A percentile compares a stretch with the other conserved stretches of the same genome.
phyloP scores from a whole-genome alignment of 2,329 filamentous ascomycete species.

The Curvularia sp. region DNA sequence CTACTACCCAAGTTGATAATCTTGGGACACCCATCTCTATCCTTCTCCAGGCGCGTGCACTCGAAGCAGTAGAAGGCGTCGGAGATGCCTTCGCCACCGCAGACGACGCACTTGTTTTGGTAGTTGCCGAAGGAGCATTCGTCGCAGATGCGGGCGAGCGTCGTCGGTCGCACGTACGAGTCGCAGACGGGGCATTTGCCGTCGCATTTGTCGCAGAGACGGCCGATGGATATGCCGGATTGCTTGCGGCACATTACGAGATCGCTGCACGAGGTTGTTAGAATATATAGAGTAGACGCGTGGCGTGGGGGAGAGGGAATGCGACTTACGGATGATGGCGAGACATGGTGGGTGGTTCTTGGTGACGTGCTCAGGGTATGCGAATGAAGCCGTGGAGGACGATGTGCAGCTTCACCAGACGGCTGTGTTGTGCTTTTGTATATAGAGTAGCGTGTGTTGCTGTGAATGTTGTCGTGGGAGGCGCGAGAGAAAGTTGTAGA shows the following conservation, averaged over 20 bases:
- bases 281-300: not conserved
- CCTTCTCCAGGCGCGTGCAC: slow-evolving; percentile 95
- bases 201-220: slow-evolving; percentile 99
- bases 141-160: slow-evolving; percentile 97
- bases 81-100: slow-evolving; percentile 95
- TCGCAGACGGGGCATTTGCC: slow-evolving; percentile 99
- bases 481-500: slow-evolving; percentile 17
- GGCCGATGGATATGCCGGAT: slow-evolving; percentile 94
- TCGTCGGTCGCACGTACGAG: slow-evolving; percentile 97
- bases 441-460: not conserved
- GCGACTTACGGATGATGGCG: slow-evolving; percentile 85
- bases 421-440: not conserved
- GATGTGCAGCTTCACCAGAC: not conserved
- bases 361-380: not conserved
- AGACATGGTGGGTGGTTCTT: slow-evolving; percentile 68
- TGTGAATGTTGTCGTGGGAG: slow-evolving; percentile 22
- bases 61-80: slow-evolving; percentile 99
- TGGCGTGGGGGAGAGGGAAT: slow-evolving; percentile 11
- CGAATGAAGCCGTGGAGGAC: not conserved
- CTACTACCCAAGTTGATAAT: slow-evolving; percentile 98
- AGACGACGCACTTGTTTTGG: slow-evolving; percentile 99
- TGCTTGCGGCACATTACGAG: slow-evolving; percentile 99
- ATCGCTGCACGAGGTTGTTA: slow-evolving; percentile 65
- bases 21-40: slow-evolving; percentile 96
- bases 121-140: slow-evolving; percentile 99